phyloP scores from a whole-genome alignment of 768 basidiomycete genomes.

The Trametopsis cervina region DNA sequence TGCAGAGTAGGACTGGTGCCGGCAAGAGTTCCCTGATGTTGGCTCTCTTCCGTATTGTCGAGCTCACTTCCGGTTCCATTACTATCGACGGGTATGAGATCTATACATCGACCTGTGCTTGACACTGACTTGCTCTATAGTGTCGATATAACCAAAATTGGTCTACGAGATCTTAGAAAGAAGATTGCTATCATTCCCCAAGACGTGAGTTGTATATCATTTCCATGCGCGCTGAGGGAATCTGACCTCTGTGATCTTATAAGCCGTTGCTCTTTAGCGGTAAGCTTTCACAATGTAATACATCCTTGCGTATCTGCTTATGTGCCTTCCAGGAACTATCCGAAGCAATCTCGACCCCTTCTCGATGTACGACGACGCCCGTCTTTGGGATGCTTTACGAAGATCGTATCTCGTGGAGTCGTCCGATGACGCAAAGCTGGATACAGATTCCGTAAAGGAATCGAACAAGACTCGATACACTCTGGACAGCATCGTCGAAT shows the following conservation, averaged over 20 bases:
- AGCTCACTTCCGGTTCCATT: slow-evolving; percentile 54
- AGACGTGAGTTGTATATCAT: slow-evolving; percentile 36
- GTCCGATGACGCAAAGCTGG: slow-evolving; percentile 16
- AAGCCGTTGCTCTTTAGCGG: slow-evolving; percentile 55
- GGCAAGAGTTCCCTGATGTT: slow-evolving; percentile 60
- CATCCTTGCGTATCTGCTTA: slow-evolving; percentile 30
- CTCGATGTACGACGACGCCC: slow-evolving; percentile 54
- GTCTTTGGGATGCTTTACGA: slow-evolving; percentile 68
- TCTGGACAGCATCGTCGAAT: slow-evolving; percentile 44
- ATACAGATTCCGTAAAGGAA: slow-evolving; percentile 17
- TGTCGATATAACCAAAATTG: slow-evolving; percentile 62
- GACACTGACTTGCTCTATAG: slow-evolving; percentile 24
- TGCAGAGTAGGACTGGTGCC: slow-evolving; percentile 36
- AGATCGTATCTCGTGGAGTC: slow-evolving; percentile 42
- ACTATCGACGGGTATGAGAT: slow-evolving; percentile 49
- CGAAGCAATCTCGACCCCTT: slow-evolving; percentile 52
- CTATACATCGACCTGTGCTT: background rate
- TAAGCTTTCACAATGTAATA: slow-evolving; percentile 36
- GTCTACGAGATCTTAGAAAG: slow-evolving; percentile 53
- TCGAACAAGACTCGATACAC: slow-evolving; percentile 32
- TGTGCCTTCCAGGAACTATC: slow-evolving; percentile 44
- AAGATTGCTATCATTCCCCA: slow-evolving; percentile 64
- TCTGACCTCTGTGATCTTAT: background rate
- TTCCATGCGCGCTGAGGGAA: slow-evolving; percentile 14
- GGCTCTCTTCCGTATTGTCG: slow-evolving; percentile 62